A percentile compares a stretch with the other conserved stretches of the same genome.
These are phyloP conservation scores for Cordyceps sp. DNA, from an alignment of 2,329 filamentous ascomycete genomes.

Conservation along the genomic window DNA sequence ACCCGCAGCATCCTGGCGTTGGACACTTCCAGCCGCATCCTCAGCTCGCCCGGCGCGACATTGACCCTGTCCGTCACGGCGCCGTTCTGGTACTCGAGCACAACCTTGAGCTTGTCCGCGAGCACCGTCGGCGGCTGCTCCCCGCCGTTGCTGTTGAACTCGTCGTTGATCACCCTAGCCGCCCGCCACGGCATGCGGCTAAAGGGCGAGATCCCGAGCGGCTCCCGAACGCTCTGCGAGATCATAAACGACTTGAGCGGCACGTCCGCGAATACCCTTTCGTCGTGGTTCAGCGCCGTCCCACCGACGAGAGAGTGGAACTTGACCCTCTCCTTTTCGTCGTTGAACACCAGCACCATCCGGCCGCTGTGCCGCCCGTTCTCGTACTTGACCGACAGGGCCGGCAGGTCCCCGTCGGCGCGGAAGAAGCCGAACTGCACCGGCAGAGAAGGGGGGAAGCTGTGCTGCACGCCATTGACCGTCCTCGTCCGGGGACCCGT, in stretches of 20 bases:
- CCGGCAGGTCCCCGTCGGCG: conserved; percentile 52
- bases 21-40: conserved; percentile 46
- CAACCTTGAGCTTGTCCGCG: conserved; percentile 58
- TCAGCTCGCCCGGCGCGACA: conserved; percentile 57
- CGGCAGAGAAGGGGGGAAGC: conserved; percentile 46
- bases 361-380: conserved; percentile 49
- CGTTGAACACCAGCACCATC: conserved; percentile 63
- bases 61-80: conserved; percentile 75
- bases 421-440: conserved; percentile 66
- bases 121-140: conserved; percentile 52
- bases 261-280: conserved; percentile 55
- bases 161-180: conserved; percentile 55
- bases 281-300: conserved; percentile 48
- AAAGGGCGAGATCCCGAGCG: conserved; percentile 30
- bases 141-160: conserved; percentile 36
- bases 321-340: conserved; percentile 51
- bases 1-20: conserved; percentile 47
- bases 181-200: conserved; percentile 46
- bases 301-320: conserved; percentile 62
- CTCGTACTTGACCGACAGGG: conserved; percentile 53
- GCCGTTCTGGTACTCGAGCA: conserved; percentile 60
- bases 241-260: conserved; percentile 50
- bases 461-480: conserved; percentile 59
- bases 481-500: conserved; percentile 65
- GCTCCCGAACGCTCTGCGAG: conserved; percentile 31